Conservation (phyloP, 306 rosid genomes). For the Quercus cerris region DNA sequence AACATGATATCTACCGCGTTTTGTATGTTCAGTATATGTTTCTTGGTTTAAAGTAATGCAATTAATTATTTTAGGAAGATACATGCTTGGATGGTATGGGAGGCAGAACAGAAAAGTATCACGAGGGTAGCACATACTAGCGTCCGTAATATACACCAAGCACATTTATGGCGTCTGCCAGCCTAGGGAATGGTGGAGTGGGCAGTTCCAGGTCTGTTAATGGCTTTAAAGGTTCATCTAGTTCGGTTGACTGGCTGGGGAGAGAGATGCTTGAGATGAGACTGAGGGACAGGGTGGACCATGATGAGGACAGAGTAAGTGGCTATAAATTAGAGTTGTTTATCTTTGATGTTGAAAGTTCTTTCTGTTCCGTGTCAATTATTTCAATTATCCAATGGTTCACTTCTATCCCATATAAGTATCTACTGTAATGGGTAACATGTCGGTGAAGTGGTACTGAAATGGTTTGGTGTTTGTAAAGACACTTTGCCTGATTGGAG, state of each 20-base stretch:
- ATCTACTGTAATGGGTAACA: not conserved
- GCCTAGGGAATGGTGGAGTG: conserved; percentile 83
- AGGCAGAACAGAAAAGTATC: conserved; percentile 14
- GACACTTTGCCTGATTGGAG: not conserved
- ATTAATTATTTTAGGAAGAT: conserved; percentile 26
- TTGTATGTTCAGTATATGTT: not conserved
- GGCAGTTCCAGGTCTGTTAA: conserved; percentile 90
- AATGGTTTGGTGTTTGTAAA: not conserved
- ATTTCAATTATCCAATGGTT: not conserved
- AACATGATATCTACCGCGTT: not conserved
- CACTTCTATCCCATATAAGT: not conserved
- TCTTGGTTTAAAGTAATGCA: not conserved
- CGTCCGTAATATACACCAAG: conserved; percentile 11
- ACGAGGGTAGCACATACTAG: conserved; percentile 22
- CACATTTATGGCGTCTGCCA: conserved; percentile 73
- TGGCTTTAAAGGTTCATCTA: conserved; percentile 78
- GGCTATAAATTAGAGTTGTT: not conserved
- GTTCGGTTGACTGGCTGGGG: conserved; percentile 97
- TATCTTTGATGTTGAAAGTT: not conserved
- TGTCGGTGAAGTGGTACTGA: not conserved
- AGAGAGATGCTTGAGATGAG: conserved; percentile 98
- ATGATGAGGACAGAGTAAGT: conserved; percentile 65
- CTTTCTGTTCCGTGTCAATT: conserved; percentile 4
- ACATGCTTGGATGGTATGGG: conserved; percentile 36
- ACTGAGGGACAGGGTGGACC: conserved; percentile 58